Conservation (phyloP, 345 rosid genomes). For the Syzygium jambos region DNA sequence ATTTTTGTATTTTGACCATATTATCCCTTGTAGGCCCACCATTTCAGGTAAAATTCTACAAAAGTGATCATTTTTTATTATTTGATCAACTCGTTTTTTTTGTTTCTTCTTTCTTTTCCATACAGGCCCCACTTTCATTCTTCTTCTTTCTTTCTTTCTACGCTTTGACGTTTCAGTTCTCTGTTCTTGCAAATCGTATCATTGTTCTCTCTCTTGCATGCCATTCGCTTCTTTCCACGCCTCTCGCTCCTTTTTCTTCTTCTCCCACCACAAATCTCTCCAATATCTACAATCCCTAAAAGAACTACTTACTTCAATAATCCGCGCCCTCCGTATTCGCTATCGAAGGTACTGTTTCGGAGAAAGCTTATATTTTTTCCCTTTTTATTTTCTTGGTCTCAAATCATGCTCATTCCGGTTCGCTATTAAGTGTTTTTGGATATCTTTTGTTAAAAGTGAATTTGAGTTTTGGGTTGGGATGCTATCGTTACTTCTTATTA, state of each 20-base stretch:
- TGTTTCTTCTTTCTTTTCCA: fast-evolving
- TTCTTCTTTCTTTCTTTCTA: no score
- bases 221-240: neutral
- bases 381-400: neutral
- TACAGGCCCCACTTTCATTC: neutral
- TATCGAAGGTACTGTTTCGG: fast-evolving
- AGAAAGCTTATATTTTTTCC: neutral
- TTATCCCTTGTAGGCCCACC: no score
- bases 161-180: no score
- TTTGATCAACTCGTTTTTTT: no score
- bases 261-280: neutral
- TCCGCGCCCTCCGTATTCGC: neutral
- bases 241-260: neutral
- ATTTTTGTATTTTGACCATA: no score
- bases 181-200: fast-evolving
- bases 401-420: fast-evolving
- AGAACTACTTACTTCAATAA: fast-evolving
- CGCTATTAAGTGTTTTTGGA: fast-evolving
- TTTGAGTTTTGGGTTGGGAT: neutral
- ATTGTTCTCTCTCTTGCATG: fast-evolving
- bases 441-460: neutral
- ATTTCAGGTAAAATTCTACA: no score
- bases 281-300: fast-evolving
- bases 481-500: neutral
- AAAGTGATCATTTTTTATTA: no score